Conservation (phyloP, 352 stramenopile species). For the Globisporangium takayamanum region DNA sequence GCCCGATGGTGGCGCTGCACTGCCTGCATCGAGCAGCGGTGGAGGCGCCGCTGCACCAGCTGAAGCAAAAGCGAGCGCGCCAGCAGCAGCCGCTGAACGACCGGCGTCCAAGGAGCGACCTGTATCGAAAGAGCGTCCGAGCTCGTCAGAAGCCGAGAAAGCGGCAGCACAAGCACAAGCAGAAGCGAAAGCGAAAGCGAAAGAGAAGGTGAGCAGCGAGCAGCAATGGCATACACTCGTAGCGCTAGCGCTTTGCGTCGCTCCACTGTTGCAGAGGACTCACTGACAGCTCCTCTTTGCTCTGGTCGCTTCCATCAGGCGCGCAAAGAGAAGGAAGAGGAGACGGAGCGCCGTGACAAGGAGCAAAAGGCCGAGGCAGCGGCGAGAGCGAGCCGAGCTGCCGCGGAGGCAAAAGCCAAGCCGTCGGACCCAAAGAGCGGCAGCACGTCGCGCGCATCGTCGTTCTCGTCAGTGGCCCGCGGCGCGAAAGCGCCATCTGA, state of each 20-base stretch:
- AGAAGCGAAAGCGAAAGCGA: conserved; percentile 41
- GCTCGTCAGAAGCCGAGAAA: conserved; percentile 28
- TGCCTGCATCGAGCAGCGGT: conserved; percentile 6
- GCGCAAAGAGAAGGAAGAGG: conserved; percentile 25
- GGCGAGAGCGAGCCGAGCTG: not conserved
- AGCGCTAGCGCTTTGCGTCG: not conserved
- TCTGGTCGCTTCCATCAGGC: conserved; percentile 2
- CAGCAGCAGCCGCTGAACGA: conserved; percentile 14
- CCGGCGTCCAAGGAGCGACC: conserved; percentile 40
- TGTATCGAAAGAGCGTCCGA: conserved; percentile 34
- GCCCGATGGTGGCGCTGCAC: conserved; percentile 30
- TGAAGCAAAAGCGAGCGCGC: conserved; percentile 18
- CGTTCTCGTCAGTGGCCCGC: conserved; percentile 18
- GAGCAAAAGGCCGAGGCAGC: conserved; percentile 23
- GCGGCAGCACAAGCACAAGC: conserved; percentile 24
- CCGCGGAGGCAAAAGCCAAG: conserved; percentile 13
- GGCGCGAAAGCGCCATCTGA: conserved; percentile 27
- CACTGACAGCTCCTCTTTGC: not conserved
- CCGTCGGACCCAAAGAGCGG: conserved; percentile 29
- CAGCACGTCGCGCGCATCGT: conserved; percentile 17
- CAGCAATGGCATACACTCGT: not conserved
- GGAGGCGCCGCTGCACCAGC: conserved; percentile 6
- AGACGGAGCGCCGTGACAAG: conserved; percentile 22
- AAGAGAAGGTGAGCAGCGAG: conserved; percentile 24
- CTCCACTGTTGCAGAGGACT: no score